Base-by-base conservation (phyloP, 306 rosid species). In the Lathyrus tuberosus region DNA sequence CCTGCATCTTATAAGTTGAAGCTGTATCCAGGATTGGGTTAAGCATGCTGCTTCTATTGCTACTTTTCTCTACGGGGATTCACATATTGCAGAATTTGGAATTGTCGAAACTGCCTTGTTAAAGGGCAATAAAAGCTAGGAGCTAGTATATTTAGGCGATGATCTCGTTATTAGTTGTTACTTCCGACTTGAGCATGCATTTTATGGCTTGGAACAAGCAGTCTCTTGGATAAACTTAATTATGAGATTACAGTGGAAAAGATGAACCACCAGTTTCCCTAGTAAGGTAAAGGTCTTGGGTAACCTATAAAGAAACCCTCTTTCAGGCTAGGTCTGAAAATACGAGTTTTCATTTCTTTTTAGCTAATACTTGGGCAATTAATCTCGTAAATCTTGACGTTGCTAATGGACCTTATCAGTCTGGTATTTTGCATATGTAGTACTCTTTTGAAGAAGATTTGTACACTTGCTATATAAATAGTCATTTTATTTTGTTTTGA, bases 1-100 rank as follows among this genome's bases (percentile, higher is more conserved):
- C 57, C 17, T 76, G 31, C 62, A 53, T 44, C 80, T 67, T 61
- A 64, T 68, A 35, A 72, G 67, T 62, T 80, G 62, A 73, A 67
- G 74, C 62, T 16, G n/a, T 67, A 54, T 77, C 24, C 42, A 22
- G 66, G 63, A 62, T 33, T 20, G n/a, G 10, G 40, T 35, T 35
- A 35, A 35, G 40, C 7, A 35, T 35, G 7, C 40, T 35, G 40
- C 40, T 35, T 8, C 40, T 35, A 35, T 35, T 33, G 38, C 38
- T 35, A 35, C 40, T 35, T 35, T 35, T 7, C 40, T 35, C 40
- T 35, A 35, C 10, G 40, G 76, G 16, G 73, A 73, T 57, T 69
- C 48, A 11, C 38, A 54, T 66, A 14, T 65, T 20, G 56, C 33
- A 64, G 58, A 17, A 16, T 52, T 16, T 73, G 63, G 71, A 70